Evolutionary conservation across 345 rosid species (phyloP), one percentile per base, ranked within the genome.

Genomic region (Kandelia obovata): DNA sequence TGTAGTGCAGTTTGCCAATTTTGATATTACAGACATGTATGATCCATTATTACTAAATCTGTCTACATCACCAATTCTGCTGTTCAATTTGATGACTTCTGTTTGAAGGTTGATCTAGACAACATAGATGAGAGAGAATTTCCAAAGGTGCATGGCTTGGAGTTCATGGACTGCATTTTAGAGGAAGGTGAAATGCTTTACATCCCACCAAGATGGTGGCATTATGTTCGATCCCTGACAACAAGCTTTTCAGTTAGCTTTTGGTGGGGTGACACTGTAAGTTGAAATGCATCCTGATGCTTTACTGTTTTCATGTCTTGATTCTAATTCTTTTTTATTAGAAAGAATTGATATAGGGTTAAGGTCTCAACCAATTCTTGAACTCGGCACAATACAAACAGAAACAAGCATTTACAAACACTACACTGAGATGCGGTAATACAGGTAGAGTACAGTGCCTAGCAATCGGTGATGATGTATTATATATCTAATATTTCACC

Each of bases 161-260:
- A 94, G 56, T 94, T 91, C 71, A 30, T 86, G 74, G 99, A 94
- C 76, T 94, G 99, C 76, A 77, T 94, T 61, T 71, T 94, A 61
- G 96, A 92, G 62, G 99, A 88, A 77, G 99, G 99, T 0, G 99
- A 91, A 73, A 91, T 94, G 99, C 84, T 94, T 53, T 94, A 94
- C 87, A 91, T 94, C 71, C 99, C 99, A 5, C 96, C 93, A 16
- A 92, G 88, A 83, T 94, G 99, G 99, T 94, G 99, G 99, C 97
- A 94, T 65, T 94, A 94, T 39, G 97, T 94, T 57, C 83, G 95
- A 63, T 91, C 97, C 49, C 84, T 94, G 56, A 86, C 97, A 0
- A 53, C 83, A 25, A 94, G 98, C 78, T 73, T 95, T 58, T 92
- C 99, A 0, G 97, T 92, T 71, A 89, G 96, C 86, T 95, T 86